Evolutionary conservation across 164 flowering plant genomes (phyloP), one percentile per base, ranked within the genome.

Genomic region (Berberis vulgaris): DNA sequence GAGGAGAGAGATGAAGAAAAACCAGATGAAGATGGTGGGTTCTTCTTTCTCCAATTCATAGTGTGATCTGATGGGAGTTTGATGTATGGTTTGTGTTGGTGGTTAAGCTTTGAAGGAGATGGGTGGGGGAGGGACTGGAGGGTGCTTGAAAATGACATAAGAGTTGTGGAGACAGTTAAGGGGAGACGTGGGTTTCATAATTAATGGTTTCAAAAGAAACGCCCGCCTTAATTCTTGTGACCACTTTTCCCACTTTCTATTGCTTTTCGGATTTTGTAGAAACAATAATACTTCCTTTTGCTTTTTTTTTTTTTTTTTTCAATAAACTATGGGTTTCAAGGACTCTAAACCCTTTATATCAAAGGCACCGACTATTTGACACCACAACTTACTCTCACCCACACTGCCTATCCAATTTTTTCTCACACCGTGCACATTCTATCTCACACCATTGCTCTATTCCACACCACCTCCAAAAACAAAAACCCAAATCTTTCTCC

Each of bases 1-100:
- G 97, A 86, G 49, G 45, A 39, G 38, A 85, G 84, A 26, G 26
- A 26, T 26, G 55, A 83, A 81, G 42, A 81, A 77, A 42, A 74
- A 26, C 66, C 65, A 7, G 80, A 61, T 11, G 77, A 66, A 12
- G 72, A 66, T 13, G 73, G 45, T n/a, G 68, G 50, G 71, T 77
- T 83, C 70, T 79, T 84, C 64, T 75, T 78, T 55, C 84, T 82
- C 86, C 86, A 83, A 69, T 79, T 82, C 89, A 88, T 85, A 11
- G 42, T 80, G 26, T 26, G 26, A 26, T 26, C 26, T 26, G 26
- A 26, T 26, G 26, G 26, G 26, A 26, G 26, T 47, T 40, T 54
- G 12, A 8, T 11, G 41, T 57, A 42, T 9, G 4, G 6, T 8
- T 49, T 3, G 41, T 64, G 63, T 38, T 56, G 45, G 40, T 54